Percentiles rank a stretch among this genome's conserved stretches.
These are phyloP conservation scores for Arthrobotrys entomopaga DNA, from an alignment of 2,329 filamentous ascomycete genomes.

Conservation along the genomic window DNA sequence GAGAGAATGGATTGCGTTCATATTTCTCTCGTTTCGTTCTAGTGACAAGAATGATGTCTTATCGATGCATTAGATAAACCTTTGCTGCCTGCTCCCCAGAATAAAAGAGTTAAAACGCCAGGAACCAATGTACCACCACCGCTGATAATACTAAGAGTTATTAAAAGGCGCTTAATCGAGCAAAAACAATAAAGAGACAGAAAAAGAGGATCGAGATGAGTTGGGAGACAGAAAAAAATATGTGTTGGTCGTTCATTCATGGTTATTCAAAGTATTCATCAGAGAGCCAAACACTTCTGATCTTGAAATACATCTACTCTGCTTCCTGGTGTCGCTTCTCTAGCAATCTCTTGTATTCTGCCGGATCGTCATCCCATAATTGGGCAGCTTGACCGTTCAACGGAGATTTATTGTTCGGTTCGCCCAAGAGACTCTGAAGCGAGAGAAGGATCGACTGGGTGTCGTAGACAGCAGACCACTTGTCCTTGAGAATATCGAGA, in stretches of 20 bases:
- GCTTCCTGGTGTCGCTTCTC: conserved; percentile 71
- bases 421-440: conserved; percentile 91
- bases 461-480: conserved; percentile 98
- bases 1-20: not conserved
- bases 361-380: conserved; percentile 88
- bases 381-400: conserved; percentile 96
- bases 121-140: conserved; percentile 23
- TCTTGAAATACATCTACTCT: conserved; percentile 58
- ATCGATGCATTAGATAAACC: not conserved
- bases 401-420: conserved; percentile 96
- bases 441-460: conserved; percentile 92
- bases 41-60: not conserved
- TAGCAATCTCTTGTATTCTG: conserved; percentile 84
- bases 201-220: not conserved
- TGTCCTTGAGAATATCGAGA: conserved; percentile 94
- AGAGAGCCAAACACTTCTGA: not conserved
- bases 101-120: conserved; percentile 16
- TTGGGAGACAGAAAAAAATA: conserved; percentile 6
- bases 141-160: conserved; percentile 19
- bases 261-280: not conserved
- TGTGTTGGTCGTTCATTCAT: conserved; percentile 31
- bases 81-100: not conserved
- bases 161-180: conserved; percentile 46
- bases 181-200: conserved; percentile 17
- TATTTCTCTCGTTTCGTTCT: not conserved